Conservation (phyloP, 2,329 filamentous ascomycete species). For the Botryotinia convoluta region DNA sequence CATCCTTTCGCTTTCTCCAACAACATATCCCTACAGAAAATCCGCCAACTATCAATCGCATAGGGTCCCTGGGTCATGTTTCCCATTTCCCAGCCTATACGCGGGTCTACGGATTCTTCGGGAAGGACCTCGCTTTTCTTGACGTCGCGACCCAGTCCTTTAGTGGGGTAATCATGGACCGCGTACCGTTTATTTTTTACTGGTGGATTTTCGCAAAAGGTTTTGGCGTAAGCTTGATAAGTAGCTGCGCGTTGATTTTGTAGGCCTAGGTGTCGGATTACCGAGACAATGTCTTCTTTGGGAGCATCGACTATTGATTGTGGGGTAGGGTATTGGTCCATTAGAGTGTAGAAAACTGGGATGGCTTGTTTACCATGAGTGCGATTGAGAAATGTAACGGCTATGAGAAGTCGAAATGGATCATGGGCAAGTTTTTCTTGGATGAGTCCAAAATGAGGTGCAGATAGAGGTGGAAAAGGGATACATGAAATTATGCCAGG, state of each 20-base stretch:
- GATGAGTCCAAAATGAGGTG: constrained; percentile 69
- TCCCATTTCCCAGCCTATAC: constrained; percentile 71
- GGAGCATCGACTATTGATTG: constrained; percentile 58
- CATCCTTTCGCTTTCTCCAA: constrained; percentile 64
- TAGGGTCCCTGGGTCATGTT: constrained; percentile 82
- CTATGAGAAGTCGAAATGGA: constrained; percentile 78
- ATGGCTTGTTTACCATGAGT: constrained; percentile 73
- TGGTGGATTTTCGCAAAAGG: constrained; percentile 64
- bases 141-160: constrained; percentile 49
- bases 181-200: constrained; percentile 54
- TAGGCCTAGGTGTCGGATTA: constrained; percentile 71
- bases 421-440: constrained; percentile 75
- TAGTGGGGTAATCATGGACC: constrained; percentile 53
- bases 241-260: constrained; percentile 63
- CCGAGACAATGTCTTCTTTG: constrained; percentile 53
- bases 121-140: constrained; percentile 47
- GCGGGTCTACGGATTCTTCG: constrained; percentile 40
- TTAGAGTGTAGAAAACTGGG: constrained; percentile 69
- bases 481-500: constrained; percentile 48
- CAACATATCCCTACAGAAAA: constrained; percentile 82
- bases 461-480: constrained; percentile 65
- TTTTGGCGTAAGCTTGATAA: constrained; percentile 67
- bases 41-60: constrained; percentile 85
- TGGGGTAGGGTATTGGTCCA: constrained; percentile 66
- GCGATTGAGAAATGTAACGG: constrained; percentile 80